Percentiles rank a stretch among this genome's conserved stretches.
Conservation (phyloP, 805 yeast genomes). For the Spencermartinsiella europaea region DNA sequence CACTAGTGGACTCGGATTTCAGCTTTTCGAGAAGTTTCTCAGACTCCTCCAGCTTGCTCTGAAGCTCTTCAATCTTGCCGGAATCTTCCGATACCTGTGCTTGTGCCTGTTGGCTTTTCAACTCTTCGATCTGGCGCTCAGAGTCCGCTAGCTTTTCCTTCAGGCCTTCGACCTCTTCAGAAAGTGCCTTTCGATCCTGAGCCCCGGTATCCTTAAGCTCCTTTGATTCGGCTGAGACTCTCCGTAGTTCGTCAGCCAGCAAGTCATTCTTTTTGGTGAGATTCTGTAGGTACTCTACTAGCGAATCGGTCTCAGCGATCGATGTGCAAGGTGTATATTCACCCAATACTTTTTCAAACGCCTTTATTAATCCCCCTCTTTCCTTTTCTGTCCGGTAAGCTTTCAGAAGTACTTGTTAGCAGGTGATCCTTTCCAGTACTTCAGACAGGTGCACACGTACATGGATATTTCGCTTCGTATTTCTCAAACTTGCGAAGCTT, state of each 20-base stretch:
- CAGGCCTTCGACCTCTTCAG: slow-evolving; percentile 3
- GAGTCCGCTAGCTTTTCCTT: slow-evolving; percentile 4
- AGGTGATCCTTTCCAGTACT: not conserved
- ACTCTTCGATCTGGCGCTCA: slow-evolving; percentile 2
- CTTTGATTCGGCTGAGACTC: slow-evolving; percentile 30
- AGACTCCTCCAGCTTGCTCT: slow-evolving; percentile 13
- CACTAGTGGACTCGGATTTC: slow-evolving; percentile 1
- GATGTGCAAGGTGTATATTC: slow-evolving; percentile 79
- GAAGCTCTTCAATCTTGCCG: slow-evolving; percentile 3
- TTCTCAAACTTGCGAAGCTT: slow-evolving; percentile 72
- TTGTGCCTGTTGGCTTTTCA: slow-evolving; percentile 7
- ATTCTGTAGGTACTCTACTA: slow-evolving; percentile 65
- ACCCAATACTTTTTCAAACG: slow-evolving; percentile 63
- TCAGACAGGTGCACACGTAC: not conserved
- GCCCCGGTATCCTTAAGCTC: slow-evolving; percentile 11
- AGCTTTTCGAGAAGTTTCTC: not conserved
- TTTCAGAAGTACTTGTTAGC: slow-evolving; percentile 44
- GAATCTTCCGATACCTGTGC: slow-evolving; percentile 5
- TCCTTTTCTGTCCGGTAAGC: slow-evolving; percentile 82
- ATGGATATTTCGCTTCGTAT: slow-evolving; percentile 88
- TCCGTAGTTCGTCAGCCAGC: slow-evolving; percentile 60
- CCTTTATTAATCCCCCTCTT: slow-evolving; percentile 51
- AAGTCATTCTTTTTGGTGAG: slow-evolving; percentile 55
- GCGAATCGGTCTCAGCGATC: slow-evolving; percentile 63
- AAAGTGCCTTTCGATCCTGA: slow-evolving; percentile 4